Evolutionary conservation across 108 stramenopile species (phyloP), one percentile per base, ranked within the genome.

Genomic region (Cyclotella cryptica): DNA sequence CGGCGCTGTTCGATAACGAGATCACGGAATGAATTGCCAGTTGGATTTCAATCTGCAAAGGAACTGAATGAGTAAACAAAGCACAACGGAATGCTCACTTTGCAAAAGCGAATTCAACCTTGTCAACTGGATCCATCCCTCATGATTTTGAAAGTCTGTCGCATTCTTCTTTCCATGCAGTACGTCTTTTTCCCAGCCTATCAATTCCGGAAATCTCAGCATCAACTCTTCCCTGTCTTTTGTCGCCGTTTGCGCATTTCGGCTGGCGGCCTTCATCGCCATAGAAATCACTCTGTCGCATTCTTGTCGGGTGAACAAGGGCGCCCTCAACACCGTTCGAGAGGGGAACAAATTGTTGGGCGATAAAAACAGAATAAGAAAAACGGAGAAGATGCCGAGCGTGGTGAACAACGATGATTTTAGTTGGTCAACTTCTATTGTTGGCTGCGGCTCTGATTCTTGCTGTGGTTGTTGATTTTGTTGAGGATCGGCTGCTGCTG

Each of bases 291-390:
- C 70, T 9, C 57, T 19, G 27, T 81, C 43, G 57, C 88, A 89
- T 84, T 92, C 91, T 15, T 88, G 76, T 8, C 61, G 61, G 17
- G 86, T 87, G 28, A 92, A 84, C 18, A 92, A 24, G 14, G 88
- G 87, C 44, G 85, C 80, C 13, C 77, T 63, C 30, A 86, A 78
- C 28, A 89, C 72, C 4, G 60, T 66, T 19, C 88, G 86, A 45
- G 84, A 62, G 0, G 85, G 73, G 58, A 78, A 85, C 40, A 68
- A 63, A 73, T 91, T 91, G 76, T 91, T 75, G 42, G 86, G 80
- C 35, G 71, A 73, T 12, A 55, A 70, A 3, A 84, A 41, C 7
- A 88, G 19, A 13, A 87, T 54, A 24, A 58, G 27, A 41, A 68
- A 60, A 17, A 71, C 10, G 46, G 45, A 12, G 26, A 72, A 15